Conservation (phyloP, 495 filamentous ascomycete species). For the Amniculicola lignicola region DNA sequence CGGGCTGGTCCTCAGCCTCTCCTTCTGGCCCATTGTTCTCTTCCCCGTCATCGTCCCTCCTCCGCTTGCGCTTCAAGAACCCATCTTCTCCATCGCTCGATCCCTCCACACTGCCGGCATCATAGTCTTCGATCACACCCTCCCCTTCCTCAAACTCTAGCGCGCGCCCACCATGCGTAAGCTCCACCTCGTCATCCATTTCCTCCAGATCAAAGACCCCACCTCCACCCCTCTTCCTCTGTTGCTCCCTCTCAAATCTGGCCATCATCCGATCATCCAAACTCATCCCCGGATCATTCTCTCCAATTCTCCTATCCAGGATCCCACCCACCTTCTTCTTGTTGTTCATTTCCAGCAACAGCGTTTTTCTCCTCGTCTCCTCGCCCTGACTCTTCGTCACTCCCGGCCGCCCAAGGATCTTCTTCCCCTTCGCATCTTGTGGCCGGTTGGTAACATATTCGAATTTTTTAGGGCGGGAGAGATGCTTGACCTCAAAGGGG, state of each 20-base stretch:
- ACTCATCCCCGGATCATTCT: conserved; percentile 90
- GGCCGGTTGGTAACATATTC: conserved; percentile 63
- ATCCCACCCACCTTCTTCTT: conserved; percentile 90
- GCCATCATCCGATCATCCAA: conserved; percentile 91
- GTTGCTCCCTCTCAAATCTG: conserved; percentile 82
- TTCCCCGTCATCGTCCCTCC: conserved; percentile 49
- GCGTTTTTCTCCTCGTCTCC: conserved; percentile 75
- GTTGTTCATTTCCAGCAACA: conserved; percentile 79
- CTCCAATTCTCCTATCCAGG: conserved; percentile 89
- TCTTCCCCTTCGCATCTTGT: conserved; percentile 51
- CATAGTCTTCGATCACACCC: conserved; percentile 56
- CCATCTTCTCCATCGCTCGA: conserved; percentile 48
- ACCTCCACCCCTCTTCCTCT: conserved; percentile 65
- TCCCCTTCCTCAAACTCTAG: conserved; percentile 76
- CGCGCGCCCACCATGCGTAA: conserved; percentile 81
- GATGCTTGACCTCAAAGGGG: conserved; percentile 86
- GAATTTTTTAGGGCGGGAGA: conserved; percentile 68
- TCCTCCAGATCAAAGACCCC: conserved; percentile 94
- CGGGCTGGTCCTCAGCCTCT: conserved; percentile 52
- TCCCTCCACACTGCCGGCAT: conserved; percentile 28
- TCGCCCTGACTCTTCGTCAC: conserved; percentile 83
- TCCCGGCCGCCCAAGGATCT: conserved; percentile 65
- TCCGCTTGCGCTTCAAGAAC: conserved; percentile 56
- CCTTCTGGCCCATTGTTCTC: conserved; percentile 25
- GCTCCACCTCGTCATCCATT: conserved; percentile 63